Conservation (phyloP, 2,329 filamentous ascomycete species). For the Blastomyces parvus region DNA sequence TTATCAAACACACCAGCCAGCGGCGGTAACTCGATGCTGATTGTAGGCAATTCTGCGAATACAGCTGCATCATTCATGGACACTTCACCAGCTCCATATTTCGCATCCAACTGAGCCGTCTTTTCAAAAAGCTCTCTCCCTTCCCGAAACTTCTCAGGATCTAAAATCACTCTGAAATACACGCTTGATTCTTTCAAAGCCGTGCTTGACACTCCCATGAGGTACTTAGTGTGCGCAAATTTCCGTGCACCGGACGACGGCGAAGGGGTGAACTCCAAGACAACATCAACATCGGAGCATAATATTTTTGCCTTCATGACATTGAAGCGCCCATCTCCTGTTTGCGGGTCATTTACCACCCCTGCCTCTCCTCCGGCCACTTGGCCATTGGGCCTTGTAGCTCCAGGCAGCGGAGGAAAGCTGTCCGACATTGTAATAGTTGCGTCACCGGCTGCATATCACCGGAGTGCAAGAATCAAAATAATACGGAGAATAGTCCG, state of each 20-base stretch:
- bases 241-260: slow-evolving; percentile 9
- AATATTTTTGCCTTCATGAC: slow-evolving; percentile 18
- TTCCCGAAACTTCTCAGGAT: slow-evolving; percentile 36
- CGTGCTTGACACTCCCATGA: slow-evolving; percentile 29
- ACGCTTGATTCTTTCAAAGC: slow-evolving; percentile 27
- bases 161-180: slow-evolving; percentile 34
- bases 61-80: slow-evolving; percentile 5
- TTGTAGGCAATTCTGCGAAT: slow-evolving; percentile 22
- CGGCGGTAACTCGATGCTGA: slow-evolving; percentile 24
- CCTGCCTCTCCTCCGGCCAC: slow-evolving; percentile 6
- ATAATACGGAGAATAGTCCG: background rate
- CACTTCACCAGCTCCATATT: slow-evolving; percentile 12
- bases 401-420: slow-evolving; percentile 19
- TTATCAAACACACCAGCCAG: slow-evolving; percentile 19
- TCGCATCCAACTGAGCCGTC: slow-evolving; percentile 12
- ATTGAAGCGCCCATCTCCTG: background rate
- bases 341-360: background rate
- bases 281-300: slow-evolving; percentile 26
- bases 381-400: slow-evolving; percentile 4
- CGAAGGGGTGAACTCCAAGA: slow-evolving; percentile 26
- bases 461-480: background rate
- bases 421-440: slow-evolving; percentile 19
- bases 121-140: slow-evolving; percentile 28
- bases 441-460: background rate
- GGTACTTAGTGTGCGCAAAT: slow-evolving; percentile 12